Evolutionary conservation across 768 basidiomycete species (phyloP), one percentile per base, ranked within the genome.

Genomic region (Lepiota venenata): DNA sequence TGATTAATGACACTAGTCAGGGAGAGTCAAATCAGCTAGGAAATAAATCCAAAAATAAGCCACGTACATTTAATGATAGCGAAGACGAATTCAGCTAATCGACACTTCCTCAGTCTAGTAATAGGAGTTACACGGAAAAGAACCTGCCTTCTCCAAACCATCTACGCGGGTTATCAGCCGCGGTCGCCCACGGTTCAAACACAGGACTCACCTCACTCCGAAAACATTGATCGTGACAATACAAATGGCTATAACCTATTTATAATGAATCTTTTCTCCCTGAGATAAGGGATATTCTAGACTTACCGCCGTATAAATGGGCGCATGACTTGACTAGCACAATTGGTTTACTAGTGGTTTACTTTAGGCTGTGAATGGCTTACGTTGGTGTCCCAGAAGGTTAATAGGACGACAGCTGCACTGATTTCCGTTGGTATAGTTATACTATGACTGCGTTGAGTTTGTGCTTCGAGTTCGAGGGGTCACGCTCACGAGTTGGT

Each of bases 361-460:
- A 25, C 53, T 4, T 27, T 29, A 58, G 15, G 21, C 29, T 27
- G 41, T 40, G 37, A 21, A 42, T 27, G 12, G 51, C 40, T 46
- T 56, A 84, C 83, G 59, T 85, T 72, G 25, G 68, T 58, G 66
- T 88, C 84, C 88, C 89, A 91, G 71, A 84, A 91, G 5, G 79
- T 74, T 52, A 91, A 72, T 9, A 93, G 67, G 47, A 91, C 77
- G 12, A 81, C 77, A 8, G 86, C 82, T 1, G 88, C 89, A 1
- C 83, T 83, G 51, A 93, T 77, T 70, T 91, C 88, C n/a, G 84
- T 82, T 8, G 87, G 87, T 0, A 82, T 74, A 1, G 84, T 77
- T 50, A 87, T 83, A n/a, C 78, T 80, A 46, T 9, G 21, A 12
- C 18, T 32, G 47, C 1, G 48, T 43, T 46, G 45, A 38, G 41